Evolutionary conservation across 352 stramenopile species (phyloP).

Genomic region (Globisporangium abappressorium): DNA sequence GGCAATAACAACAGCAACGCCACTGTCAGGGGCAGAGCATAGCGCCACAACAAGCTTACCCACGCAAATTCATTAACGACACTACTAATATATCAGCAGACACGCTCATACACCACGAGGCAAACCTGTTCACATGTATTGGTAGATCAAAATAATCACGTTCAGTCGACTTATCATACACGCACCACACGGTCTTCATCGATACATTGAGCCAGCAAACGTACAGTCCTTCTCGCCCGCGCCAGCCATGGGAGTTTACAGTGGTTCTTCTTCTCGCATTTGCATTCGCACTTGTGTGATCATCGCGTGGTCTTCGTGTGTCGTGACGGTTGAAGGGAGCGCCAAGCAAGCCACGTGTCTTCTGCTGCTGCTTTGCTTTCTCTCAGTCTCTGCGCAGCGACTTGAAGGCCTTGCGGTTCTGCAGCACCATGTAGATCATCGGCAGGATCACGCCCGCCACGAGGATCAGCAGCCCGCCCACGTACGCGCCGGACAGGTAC

Average conservation of each 20-base stretch:
- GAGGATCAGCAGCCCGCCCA: constrained; percentile 64
- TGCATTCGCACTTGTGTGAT: neutral
- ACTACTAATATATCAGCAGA: constrained; percentile 4
- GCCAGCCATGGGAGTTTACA: neutral
- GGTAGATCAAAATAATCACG: neutral
- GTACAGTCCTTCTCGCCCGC: neutral
- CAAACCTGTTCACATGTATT: constrained; percentile 9
- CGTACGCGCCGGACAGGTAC: constrained; percentile 72
- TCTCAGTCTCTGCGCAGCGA: constrained; percentile 66
- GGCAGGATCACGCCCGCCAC: constrained; percentile 63
- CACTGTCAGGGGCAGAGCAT: constrained; percentile 17
- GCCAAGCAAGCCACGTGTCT: neutral
- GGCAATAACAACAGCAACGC: constrained; percentile 6
- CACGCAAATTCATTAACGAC: neutral
- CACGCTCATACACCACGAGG: neutral
- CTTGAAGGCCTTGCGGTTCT: constrained; percentile 88
- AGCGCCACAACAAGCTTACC: neutral
- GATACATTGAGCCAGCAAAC: neutral
- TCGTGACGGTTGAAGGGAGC: neutral
- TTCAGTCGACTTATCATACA: neutral
- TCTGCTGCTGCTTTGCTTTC: neutral
- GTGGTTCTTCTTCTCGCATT: neutral
- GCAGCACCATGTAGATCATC: constrained; percentile 84
- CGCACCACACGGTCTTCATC: neutral
- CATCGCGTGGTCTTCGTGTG: neutral